Evolutionary conservation across 1,284 basidiomycete species (phyloP).

Genomic region (Ceratobasidium sp.): DNA sequence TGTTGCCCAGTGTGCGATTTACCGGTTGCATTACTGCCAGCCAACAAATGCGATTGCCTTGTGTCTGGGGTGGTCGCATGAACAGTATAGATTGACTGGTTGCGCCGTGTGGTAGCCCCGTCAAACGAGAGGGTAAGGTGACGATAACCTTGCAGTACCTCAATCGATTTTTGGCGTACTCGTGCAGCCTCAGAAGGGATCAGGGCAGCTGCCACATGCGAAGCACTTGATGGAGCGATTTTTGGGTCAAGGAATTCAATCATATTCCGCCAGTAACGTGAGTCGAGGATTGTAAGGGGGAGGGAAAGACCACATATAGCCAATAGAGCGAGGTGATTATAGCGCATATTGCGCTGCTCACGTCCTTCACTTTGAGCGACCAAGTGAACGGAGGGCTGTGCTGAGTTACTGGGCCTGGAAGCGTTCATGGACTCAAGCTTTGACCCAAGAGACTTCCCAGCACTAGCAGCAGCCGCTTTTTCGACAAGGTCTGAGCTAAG

Average conservation of each 20-base stretch:
- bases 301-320: constrained; percentile 15
- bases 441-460: not conserved
- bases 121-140: constrained; percentile 37
- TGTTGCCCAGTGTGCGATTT: constrained; percentile 22
- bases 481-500: not conserved
- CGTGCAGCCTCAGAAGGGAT: constrained; percentile 25
- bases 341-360: not conserved
- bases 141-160: not conserved
- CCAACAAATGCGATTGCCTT: constrained; percentile 45
- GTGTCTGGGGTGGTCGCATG: constrained; percentile 47
- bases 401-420: not conserved
- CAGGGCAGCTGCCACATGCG: not conserved
- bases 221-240: not conserved
- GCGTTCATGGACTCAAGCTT: not conserved
- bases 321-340: not conserved
- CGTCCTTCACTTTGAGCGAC: not conserved
- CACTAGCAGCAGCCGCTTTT: not conserved
- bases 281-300: constrained; percentile 12
- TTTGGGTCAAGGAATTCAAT: constrained; percentile 1
- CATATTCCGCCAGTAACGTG: not conserved
- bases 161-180: constrained; percentile 24
- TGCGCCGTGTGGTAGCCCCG: constrained; percentile 3
- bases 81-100: constrained; percentile 44
- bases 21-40: constrained; percentile 44
- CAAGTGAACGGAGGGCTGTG: not conserved